These are phyloP conservation scores for Aeschynomene evenia DNA, from an alignment of 306 rosid species.

Conservation along the genomic window DNA sequence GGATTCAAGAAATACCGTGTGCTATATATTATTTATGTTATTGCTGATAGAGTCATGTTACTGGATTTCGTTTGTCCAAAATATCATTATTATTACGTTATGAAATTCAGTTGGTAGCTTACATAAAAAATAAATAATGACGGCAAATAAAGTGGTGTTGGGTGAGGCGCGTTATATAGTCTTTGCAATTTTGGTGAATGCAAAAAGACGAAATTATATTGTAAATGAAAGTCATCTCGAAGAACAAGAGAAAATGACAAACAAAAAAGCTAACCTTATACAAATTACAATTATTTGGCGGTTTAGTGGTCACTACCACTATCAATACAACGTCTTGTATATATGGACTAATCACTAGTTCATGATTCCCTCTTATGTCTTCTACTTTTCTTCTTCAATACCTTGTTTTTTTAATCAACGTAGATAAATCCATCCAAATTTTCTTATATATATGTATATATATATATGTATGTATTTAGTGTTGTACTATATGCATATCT, in stretches of 20 bases:
- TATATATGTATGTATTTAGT: neutral
- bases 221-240: neutral
- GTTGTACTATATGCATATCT: neutral
- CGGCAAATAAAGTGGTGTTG: too few species aligned
- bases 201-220: neutral
- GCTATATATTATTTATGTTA: neutral
- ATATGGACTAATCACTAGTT: neutral
- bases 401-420: neutral
- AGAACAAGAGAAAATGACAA: neutral
- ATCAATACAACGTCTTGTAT: neutral
- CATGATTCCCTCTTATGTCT: neutral
- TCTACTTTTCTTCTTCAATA: neutral
- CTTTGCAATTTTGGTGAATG: neutral
- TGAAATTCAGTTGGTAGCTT: neutral
- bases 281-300: neutral
- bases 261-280: neutral
- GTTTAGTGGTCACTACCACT: neutral
- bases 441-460: too few species aligned
- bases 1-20: too few species aligned
- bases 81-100: neutral
- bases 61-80: neutral
- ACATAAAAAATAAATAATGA: too few species aligned
- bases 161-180: too few species aligned
- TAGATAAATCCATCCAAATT: neutral
- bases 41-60: neutral